Base-by-base conservation (phyloP, 2,329 filamentous ascomycete species). In the Emmonsia crescens region DNA sequence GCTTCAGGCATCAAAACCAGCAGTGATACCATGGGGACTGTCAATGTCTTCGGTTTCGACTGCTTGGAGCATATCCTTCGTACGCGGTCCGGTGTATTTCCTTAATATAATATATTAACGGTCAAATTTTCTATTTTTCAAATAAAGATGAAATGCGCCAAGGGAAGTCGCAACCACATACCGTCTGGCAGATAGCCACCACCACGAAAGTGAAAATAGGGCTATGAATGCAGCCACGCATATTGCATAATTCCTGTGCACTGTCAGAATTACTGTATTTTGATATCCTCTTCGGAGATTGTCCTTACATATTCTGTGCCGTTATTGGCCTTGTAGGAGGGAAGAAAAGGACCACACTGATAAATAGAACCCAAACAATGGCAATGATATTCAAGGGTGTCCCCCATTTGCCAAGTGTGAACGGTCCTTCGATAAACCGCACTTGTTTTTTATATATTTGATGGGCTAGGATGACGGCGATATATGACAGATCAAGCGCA, bases 361-460 rank as follows among this genome's bases (percentile, higher is more conserved):
- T 86, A 67, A 86, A 85, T 31, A 79, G 65, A 3, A 86, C 83
- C 85, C 85, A 87, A 3, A 73, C 71, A n/a, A 84, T 78, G 1
- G 84, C 82, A 14, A 85, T 71, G 6, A 74, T 73, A 64, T 86
- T 86, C 59, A 86, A 70, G 0, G 78, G 77, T 57, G 77, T 78
- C 60, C 81, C 80, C 80, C 80, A 84, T 64, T 66, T 75, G 0
- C 83, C 83, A 59, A 86, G 77, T 0, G 79, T 82, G 67, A 80
- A 85, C 1, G 82, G 83, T 0, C 83, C 84, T 29, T 82, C 79
- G 57, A 82, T 78, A 67, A 84, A 84, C 31, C 75, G 73, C 49
- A 83, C 79, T 48, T 76, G 72, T 55, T 79, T 71, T 64, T 78
- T 78, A 68, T 84, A 84, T 62, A 82, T 73, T 62, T 79, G 76